Conservation (phyloP, 306 rosid species). For the Ammopiptanthus mongolicus region DNA sequence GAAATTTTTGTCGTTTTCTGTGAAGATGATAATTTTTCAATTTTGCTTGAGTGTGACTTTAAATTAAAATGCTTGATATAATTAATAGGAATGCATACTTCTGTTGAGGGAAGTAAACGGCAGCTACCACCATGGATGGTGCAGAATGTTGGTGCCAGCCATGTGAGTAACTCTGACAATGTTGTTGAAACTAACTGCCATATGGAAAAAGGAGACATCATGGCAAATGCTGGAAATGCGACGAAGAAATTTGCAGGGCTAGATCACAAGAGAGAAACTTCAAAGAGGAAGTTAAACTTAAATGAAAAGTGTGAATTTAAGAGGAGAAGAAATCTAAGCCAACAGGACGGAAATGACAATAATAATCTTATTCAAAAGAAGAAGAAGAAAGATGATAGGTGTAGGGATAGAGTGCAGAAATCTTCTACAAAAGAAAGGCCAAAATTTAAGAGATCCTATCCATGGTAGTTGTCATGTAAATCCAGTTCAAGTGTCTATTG, state of each 20-base stretch:
- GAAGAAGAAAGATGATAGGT: constrained; percentile 23
- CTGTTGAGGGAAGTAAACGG: constrained; percentile 47
- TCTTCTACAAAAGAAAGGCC: constrained; percentile 24
- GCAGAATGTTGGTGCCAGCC: constrained; percentile 37
- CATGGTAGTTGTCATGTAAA: constrained; percentile 18
- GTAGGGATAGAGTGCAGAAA: constrained; percentile 21
- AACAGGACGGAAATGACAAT: constrained; percentile 17
- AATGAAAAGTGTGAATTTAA: constrained; percentile 30
- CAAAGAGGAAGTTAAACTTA: constrained; percentile 24
- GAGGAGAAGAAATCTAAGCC: constrained; percentile 24
- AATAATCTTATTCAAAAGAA: constrained; percentile 15
- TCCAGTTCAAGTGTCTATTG: constrained; percentile 31
- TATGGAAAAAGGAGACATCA: constrained; percentile 20
- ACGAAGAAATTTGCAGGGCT: neutral
- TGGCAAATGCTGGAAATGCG: neutral
- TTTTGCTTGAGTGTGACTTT: neutral
- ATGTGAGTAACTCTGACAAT: constrained; percentile 23
- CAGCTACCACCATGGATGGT: constrained; percentile 77
- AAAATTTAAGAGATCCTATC: constrained; percentile 20
- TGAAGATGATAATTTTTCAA: neutral
- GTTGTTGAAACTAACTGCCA: constrained; percentile 25
- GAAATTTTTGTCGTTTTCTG: neutral
- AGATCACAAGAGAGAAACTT: constrained; percentile 24
- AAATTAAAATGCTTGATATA: neutral
- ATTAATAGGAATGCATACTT: constrained; percentile 25